These are phyloP conservation scores for Strobilomyces dryophilus DNA, from an alignment of 768 basidiomycete species.

Conservation along the genomic window DNA sequence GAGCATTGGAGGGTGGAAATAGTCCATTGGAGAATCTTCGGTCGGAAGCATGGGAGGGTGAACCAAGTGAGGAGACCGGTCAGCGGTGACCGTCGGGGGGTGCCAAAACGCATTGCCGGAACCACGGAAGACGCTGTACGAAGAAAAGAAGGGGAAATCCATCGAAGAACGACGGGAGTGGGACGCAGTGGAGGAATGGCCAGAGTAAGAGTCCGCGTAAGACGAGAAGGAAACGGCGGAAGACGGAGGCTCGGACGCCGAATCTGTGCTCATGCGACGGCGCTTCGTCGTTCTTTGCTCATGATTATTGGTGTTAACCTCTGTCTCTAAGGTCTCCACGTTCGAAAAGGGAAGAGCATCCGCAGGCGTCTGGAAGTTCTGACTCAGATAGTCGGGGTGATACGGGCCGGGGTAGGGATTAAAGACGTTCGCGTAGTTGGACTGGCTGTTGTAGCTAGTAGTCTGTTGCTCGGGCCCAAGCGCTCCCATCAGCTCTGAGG, in stretches of 20 bases:
- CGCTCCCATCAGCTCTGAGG: slow-evolving; percentile 52
- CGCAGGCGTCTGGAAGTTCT: slow-evolving; percentile 41
- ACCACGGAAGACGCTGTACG: slow-evolving; percentile 50
- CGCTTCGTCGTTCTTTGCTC: slow-evolving; percentile 54
- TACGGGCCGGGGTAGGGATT: slow-evolving; percentile 66
- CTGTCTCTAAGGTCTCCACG: slow-evolving; percentile 45
- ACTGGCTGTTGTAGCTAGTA: slow-evolving; percentile 24
- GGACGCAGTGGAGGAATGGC: slow-evolving; percentile 50
- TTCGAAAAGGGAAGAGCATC: slow-evolving; percentile 54
- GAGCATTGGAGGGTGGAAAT: slow-evolving; percentile 58
- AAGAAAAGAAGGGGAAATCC: slow-evolving; percentile 60
- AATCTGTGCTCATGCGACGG: slow-evolving; percentile 64
- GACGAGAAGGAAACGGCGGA: slow-evolving; percentile 63
- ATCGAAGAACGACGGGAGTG: slow-evolving; percentile 62
- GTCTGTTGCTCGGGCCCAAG: slow-evolving; percentile 34
- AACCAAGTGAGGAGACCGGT: slow-evolving; percentile 51
- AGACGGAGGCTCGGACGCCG: slow-evolving; percentile 46
- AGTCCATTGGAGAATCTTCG: slow-evolving; percentile 71
- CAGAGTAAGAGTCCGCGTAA: slow-evolving; percentile 58
- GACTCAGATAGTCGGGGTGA: slow-evolving; percentile 65
- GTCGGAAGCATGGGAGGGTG: slow-evolving; percentile 69
- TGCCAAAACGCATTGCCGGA: slow-evolving; percentile 68
- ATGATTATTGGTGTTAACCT: slow-evolving; percentile 21
- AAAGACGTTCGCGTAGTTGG: slow-evolving; percentile 34
- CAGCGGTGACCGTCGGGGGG: slow-evolving; percentile 66